Evolutionary conservation across 2,329 filamentous ascomycete genomes (phyloP), one percentile per base, ranked within the genome.

Genomic region (Fusarium brevicatenulatum): DNA sequence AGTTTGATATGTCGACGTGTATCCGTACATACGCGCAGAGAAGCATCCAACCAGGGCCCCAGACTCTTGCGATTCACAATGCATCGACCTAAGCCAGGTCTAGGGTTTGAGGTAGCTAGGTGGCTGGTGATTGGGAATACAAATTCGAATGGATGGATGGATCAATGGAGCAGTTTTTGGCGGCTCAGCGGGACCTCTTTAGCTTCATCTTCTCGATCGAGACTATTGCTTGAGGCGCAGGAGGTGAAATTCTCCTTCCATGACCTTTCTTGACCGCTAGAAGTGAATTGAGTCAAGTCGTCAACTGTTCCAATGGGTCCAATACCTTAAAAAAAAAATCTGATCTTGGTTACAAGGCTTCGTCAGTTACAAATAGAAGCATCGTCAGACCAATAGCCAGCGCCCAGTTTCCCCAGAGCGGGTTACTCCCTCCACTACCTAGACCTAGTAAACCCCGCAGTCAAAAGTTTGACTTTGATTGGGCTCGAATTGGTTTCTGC

Each of bases 381-480:
- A 60, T 65, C 58, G 70, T 74, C 74, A 72, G 73, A 40, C 75
- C 75, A 77, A 77, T 77, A 70, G 75, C 75, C 75, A 49, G 37
- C 61, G 58, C 42, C 25, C 39, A 63, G 62, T 61, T 65, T 75
- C 63, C 75, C 75, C 71, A 62, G 70, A 62, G 57, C 66, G 69
- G 63, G 52, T 53, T 70, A 43, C 63, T 54, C 55, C 28, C 56
- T 59, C 64, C 47, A 63, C 63, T 44, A 19, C 42, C 42, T 25
- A 43, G 9, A 9, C 36, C n/a, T 68, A 68, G 49, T 39, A 56
- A 74, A 75, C 76, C 76, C 76, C 76, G 76, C 76, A 77, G 73
- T 74, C 66, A 70, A 71, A 70, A 67, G 25, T 72, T 68, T 74
- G 57, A 59, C 49, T 56, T 61, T 64, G 40, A 50, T 63, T 68